Evolutionary conservation across 352 stramenopile species (phyloP).

Genomic region (Globisporangium megalacanthum): DNA sequence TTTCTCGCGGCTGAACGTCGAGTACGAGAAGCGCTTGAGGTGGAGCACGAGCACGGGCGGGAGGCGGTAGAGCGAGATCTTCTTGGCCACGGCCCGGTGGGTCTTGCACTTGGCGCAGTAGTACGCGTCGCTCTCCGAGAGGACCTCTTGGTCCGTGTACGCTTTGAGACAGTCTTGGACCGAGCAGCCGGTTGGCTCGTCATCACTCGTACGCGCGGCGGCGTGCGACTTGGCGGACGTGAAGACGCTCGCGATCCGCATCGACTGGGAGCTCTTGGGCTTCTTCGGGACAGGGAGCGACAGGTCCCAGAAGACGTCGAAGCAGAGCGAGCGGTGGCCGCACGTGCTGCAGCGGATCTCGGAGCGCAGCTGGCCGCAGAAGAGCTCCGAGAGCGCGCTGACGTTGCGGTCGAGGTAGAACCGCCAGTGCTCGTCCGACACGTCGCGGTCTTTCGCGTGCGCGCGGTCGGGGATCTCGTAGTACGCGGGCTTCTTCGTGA

Average conservation of each 20-base stretch:
- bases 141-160: slow-evolving; percentile 65
- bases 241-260: slow-evolving; percentile 35
- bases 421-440: slow-evolving; percentile 85
- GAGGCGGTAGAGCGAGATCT: slow-evolving; percentile 69
- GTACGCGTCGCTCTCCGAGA: slow-evolving; percentile 61
- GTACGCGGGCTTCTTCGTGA: slow-evolving; percentile 65
- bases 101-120: slow-evolving; percentile 75
- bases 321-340: slow-evolving; percentile 65
- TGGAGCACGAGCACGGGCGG: slow-evolving; percentile 86
- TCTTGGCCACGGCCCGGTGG: slow-evolving; percentile 61
- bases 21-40: slow-evolving; percentile 88
- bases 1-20: slow-evolving; percentile 72
- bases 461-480: slow-evolving; percentile 67
- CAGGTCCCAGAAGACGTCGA: slow-evolving; percentile 86
- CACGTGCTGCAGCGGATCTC: slow-evolving; percentile 74
- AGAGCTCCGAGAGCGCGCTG: slow-evolving; percentile 69
- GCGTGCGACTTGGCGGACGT: not conserved
- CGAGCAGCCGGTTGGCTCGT: slow-evolving; percentile 18
- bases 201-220: slow-evolving; percentile 11
- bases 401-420: slow-evolving; percentile 67
- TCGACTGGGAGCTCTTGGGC: slow-evolving; percentile 25
- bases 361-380: slow-evolving; percentile 76
- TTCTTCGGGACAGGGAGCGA: slow-evolving; percentile 70
- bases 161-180: slow-evolving; percentile 66
- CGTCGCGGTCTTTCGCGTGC: slow-evolving; percentile 44